Evolutionary conservation across 495 filamentous ascomycete genomes (phyloP), one percentile per base, ranked within the genome.

Genomic region (Tuber umbilicatum): DNA sequence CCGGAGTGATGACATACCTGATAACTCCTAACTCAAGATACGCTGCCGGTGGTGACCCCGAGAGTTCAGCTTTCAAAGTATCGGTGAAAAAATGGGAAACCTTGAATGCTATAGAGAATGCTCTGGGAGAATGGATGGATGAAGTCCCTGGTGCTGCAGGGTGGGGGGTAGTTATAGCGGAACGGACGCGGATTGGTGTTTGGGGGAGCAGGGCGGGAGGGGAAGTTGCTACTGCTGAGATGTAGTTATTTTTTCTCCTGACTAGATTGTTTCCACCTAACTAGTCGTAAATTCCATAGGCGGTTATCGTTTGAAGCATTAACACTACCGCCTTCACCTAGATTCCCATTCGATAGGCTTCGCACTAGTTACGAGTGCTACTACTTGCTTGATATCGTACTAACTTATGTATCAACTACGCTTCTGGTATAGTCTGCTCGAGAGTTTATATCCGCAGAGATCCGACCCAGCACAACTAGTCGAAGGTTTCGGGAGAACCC

Each of bases 221-320:
- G 64, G 79, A 81, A 70, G 74, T 81, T 16, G 79, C 78, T 16
- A 80, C 79, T 17, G 73, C 74, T 72, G 79, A 77, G 64, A 78
- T 80, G 74, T 81, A 74, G 73, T 17, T 35, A 50, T 9, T 17
- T 35, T 64, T 64, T 35, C 7, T 23, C 17, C 23, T 27, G 23
- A 31, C 55, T 35, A 17, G 12, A 19, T 12, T 10, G 10, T 35
- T 35, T 35, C 17, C 55, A 17, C 12, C 31, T 35, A 9, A 19
- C 55, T 35, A 17, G 55, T 27, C 27, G 55, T 19, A 64, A 64
- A 64, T 64, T 64, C 16, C 55, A 64, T 17, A 60, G 50, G 50
- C 14, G 55, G 4, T 12, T 64, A 35, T 64, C 55, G 27, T 17
- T 64, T 64, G 27, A 64, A 6, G 12, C 7, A 64, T 17, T 35